Base-by-base conservation (phyloP, 2,329 filamentous ascomycete genomes). In the Colletotrichum falcatum region DNA sequence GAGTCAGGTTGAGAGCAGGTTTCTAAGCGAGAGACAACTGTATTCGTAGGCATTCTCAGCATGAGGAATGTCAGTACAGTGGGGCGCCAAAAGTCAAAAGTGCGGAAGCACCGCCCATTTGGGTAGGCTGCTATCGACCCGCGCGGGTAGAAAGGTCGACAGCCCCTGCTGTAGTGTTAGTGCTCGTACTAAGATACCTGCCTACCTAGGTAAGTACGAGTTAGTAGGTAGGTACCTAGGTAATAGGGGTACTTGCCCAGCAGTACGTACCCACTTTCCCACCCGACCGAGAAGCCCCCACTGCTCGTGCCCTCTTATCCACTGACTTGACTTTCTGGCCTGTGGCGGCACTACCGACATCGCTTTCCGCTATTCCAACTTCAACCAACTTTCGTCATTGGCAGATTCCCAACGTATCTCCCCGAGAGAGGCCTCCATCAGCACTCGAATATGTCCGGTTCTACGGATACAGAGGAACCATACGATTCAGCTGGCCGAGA, bases 371-470 rank as follows among this genome's bases (percentile, higher is more conserved):
- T 14, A 56, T 35, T 37, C 28, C 35, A 33, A 33, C 51, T 12
- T 37, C 35, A n/a, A 23, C 53, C 44, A 37, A 37, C 37, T 53
- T 54, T 49, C 30, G 28, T 46, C 37, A 70, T 70, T 61, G 55
- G 48, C 14, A 62, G 44, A 55, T 67, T 70, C 64, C 64, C 58
- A 67, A 70, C 64, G 51, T 59, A 20, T 23, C 42, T 53, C 65
- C 23, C 26, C 39, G 46, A 39, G 44, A 28, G 28, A 58, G 18
- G 63, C 18, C 23, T 56, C 16, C 28, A 46, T 49, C 33, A 53
- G 58, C 53, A 54, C 59, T 26, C n/a, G 7, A 3, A 4, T 33
- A 42, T 39, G 28, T 23, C 63, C 44, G 16, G 56, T 58, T 59
- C 44, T n/a, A n/a, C n/a, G n/a, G 30, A 59, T 44, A 37, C 23